Conservation (phyloP, 1,284 basidiomycete genomes). For the Ustilago shanxiensis region DNA sequence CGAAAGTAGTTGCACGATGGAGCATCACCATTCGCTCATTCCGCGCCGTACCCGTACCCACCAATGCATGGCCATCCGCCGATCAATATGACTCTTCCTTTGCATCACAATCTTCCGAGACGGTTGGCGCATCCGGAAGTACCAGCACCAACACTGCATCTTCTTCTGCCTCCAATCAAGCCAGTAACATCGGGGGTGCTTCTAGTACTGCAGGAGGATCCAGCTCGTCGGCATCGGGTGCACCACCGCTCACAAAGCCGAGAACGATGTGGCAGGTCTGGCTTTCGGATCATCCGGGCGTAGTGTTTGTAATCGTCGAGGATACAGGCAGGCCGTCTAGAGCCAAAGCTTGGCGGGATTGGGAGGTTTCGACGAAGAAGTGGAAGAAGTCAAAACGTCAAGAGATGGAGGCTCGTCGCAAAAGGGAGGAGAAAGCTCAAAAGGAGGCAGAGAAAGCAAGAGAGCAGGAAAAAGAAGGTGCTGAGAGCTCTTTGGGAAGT, state of each 20-base stretch:
- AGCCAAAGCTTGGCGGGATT: conserved; percentile 49
- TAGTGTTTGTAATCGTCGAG: conserved; percentile 55
- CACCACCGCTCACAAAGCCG: conserved; percentile 48
- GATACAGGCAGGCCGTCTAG: conserved; percentile 49
- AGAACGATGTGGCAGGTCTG: conserved; percentile 55
- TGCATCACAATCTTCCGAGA: neutral
- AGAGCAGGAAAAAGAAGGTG: neutral
- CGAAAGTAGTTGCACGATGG: conserved; percentile 49
- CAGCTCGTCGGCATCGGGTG: conserved; percentile 30
- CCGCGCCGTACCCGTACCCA: conserved; percentile 50
- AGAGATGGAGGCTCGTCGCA: conserved; percentile 24
- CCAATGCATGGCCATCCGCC: conserved; percentile 39
- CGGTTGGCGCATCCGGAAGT: neutral
- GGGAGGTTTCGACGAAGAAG: conserved; percentile 40
- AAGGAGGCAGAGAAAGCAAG: neutral
- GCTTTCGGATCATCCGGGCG: conserved; percentile 49
- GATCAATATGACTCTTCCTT: conserved; percentile 32
- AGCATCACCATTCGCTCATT: conserved; percentile 58
- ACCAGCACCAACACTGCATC: conserved; percentile 2
- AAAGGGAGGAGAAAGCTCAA: conserved; percentile 11
- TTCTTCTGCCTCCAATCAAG: conserved; percentile 4
- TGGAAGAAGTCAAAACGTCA: conserved; percentile 41
- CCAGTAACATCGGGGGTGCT: neutral
- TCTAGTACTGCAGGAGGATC: conserved; percentile 9
- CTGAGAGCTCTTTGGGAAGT: neutral